A percentile compares a stretch with the other conserved stretches of the same genome.
Evolutionary conservation across 345 rosid species (phyloP).

Genomic region (Rhodamnia rubescens): DNA sequence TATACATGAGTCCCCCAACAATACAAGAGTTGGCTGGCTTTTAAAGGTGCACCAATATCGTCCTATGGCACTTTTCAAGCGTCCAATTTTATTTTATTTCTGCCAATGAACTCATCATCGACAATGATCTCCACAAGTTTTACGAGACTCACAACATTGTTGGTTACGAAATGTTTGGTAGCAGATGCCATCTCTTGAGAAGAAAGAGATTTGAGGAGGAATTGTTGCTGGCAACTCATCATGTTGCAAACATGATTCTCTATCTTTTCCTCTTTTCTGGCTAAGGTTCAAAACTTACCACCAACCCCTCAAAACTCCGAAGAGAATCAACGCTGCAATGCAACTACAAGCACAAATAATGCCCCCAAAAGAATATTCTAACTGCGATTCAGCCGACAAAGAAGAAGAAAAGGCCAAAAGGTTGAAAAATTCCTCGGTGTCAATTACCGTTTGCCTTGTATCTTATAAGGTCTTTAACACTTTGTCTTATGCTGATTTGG

Average conservation of each 20-base stretch:
- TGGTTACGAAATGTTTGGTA: neutral
- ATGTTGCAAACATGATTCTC: neutral
- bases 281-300: neutral
- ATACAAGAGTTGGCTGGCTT: neutral
- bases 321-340: neutral
- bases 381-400: neutral
- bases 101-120: neutral
- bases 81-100: neutral
- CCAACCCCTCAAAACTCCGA: neutral
- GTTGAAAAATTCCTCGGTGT: neutral
- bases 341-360: neutral
- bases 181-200: neutral
- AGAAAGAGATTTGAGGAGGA: neutral
- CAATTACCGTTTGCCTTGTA: neutral
- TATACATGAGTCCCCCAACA: no score
- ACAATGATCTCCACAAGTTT: neutral
- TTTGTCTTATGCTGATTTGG: neutral
- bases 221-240: neutral
- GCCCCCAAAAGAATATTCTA: neutral
- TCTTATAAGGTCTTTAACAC: neutral
- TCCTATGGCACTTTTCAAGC: neutral
- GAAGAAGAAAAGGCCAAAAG: neutral
- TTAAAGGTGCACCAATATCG: neutral
- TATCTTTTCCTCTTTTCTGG: neutral
- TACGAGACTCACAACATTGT: neutral